Conservation (phyloP, 148 eudicot species). For the Polygonum aviculare region DNA sequence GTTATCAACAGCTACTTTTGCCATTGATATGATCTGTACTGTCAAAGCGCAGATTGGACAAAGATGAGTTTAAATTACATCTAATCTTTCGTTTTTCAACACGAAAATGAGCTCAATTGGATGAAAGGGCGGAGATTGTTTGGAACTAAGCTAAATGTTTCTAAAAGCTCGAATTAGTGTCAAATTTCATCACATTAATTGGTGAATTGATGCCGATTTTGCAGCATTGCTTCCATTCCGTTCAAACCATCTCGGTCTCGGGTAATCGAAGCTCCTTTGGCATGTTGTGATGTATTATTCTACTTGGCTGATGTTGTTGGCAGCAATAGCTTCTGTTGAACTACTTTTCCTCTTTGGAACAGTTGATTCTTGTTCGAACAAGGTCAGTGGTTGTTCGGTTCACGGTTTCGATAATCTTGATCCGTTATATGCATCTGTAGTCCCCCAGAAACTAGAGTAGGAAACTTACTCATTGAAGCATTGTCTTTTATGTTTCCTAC, state of each 20-base stretch:
- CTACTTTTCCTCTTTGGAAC: background rate
- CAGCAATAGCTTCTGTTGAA: background rate
- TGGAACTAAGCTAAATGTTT: too few relatives aligned
- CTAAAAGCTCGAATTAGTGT: background rate
- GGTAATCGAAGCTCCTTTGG: background rate
- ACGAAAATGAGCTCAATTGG: too few relatives aligned
- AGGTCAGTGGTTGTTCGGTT: constrained; percentile 1
- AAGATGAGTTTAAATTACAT: too few relatives aligned
- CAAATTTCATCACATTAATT: background rate
- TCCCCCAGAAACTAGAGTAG: background rate
- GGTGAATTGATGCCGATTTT: background rate
- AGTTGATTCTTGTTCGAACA: constrained; percentile 3
- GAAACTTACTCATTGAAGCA: background rate
- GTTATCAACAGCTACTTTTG: too few relatives aligned
- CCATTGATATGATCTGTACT: too few relatives aligned
- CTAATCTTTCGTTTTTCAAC: too few relatives aligned
- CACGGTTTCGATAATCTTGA: background rate
- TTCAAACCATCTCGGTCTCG: background rate
- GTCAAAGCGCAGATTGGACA: too few relatives aligned
- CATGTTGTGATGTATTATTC: background rate
- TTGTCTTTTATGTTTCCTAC: background rate
- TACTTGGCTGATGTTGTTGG: background rate
- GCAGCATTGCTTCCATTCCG: background rate
- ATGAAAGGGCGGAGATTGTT: background rate
- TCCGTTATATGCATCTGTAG: background rate